Evolutionary conservation across 2,329 filamentous ascomycete genomes (phyloP).

Genomic region (Hypoxylon rubiginosum): DNA sequence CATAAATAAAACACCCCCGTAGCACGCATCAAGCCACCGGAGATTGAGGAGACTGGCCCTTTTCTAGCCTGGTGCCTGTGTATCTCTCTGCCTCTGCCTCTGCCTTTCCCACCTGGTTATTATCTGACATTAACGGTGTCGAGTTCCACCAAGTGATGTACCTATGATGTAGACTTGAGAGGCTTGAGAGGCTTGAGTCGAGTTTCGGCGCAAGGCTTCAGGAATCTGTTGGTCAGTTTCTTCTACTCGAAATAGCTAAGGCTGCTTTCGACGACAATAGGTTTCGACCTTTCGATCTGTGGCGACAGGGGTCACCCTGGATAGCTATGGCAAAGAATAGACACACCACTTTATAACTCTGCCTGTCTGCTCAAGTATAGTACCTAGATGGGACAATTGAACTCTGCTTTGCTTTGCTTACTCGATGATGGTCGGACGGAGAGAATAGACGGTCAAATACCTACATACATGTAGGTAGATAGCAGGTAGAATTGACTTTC

Average conservation of each 20-base stretch:
- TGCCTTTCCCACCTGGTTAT: background rate
- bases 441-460: background rate
- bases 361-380: background rate
- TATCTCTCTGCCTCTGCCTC: too few species aligned
- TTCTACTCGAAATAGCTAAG: slow-evolving; percentile 19
- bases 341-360: background rate
- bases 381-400: background rate
- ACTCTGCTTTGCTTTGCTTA: slow-evolving; percentile 15
- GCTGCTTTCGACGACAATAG: slow-evolving; percentile 15
- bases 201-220: slow-evolving; percentile 12
- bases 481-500: background rate
- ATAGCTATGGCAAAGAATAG: slow-evolving; percentile 3
- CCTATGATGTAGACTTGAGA: too few species aligned
- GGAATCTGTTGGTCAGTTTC: background rate
- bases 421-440: slow-evolving; percentile 13
- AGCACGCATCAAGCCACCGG: slow-evolving; percentile 25
- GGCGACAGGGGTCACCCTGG: slow-evolving; percentile 22
- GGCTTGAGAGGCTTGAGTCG: background rate
- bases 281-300: slow-evolving; percentile 23
- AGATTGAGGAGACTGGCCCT: slow-evolving; percentile 10
- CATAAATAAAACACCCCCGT: slow-evolving; percentile 26
- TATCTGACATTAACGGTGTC: background rate
- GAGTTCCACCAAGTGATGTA: slow-evolving; percentile 11
- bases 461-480: too few species aligned
- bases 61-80: slow-evolving; percentile 27